Conservation (phyloP, 225 moss, liverwort and hornwort species). For the Bryum argenteum region DNA sequence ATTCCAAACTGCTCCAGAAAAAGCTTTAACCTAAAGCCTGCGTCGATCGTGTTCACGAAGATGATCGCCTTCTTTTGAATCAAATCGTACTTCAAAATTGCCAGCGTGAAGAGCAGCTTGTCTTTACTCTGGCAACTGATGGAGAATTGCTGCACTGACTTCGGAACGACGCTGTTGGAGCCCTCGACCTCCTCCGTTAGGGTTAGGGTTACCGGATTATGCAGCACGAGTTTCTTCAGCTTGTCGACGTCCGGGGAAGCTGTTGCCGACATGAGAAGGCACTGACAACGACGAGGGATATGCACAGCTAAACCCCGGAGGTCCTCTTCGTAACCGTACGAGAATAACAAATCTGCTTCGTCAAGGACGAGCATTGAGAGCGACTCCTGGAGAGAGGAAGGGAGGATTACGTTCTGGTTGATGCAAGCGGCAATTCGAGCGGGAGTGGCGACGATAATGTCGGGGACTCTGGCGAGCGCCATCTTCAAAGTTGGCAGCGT, state of each 20-base stretch:
- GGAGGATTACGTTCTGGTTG: conserved; percentile 51
- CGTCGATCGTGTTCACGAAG: conserved; percentile 82
- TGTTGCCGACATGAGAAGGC: conserved; percentile 92
- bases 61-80: conserved; percentile 88
- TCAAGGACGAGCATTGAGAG: conserved; percentile 84
- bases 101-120: conserved; percentile 71
- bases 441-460: conserved; percentile 91
- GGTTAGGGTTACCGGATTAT: conserved; percentile 85
- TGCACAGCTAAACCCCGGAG: conserved; percentile 81
- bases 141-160: conserved; percentile 85
- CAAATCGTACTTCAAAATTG: conserved; percentile 80
- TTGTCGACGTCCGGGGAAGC: conserved; percentile 89
- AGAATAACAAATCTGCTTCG: conserved; percentile 89
- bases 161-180: conserved; percentile 75
- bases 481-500: conserved; percentile 66
- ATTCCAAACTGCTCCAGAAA: conserved; percentile 97
- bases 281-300: conserved; percentile 84
- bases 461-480: conserved; percentile 83
- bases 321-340: conserved; percentile 94
- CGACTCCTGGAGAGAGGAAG: conserved; percentile 67
- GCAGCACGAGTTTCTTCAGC: conserved; percentile 92
- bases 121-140: conserved; percentile 69
- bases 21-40: conserved; percentile 83
- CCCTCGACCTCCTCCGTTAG: conserved; percentile 85
- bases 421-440: conserved; percentile 90